phyloP scores from a whole-genome alignment of 768 basidiomycete genomes.

The Phlegmacium glaucopus region DNA sequence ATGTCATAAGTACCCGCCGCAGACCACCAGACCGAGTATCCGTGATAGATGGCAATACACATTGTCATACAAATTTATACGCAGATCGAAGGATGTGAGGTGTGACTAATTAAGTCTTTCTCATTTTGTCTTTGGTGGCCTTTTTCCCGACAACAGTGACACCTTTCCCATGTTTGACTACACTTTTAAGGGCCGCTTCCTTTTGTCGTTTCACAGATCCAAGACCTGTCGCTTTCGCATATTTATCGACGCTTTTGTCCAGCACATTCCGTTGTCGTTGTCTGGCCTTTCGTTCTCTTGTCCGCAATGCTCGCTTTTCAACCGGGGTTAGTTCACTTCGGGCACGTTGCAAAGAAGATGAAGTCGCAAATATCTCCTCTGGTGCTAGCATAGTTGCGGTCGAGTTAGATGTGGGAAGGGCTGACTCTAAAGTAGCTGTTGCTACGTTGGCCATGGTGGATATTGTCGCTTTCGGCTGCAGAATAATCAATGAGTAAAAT shows the following conservation, averaged over 20 bases:
- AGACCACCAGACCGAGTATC: too few relatives aligned
- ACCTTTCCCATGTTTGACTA: conserved; percentile 83
- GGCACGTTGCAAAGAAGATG: conserved; percentile 52
- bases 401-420: conserved; percentile 80
- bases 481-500: background rate
- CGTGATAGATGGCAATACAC: too few relatives aligned
- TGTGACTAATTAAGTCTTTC: conserved; percentile 20
- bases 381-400: conserved; percentile 83
- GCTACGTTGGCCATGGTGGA: conserved; percentile 80
- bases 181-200: conserved; percentile 72
- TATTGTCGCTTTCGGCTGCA: conserved; percentile 85
- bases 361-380: conserved; percentile 80
- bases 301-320: conserved; percentile 73
- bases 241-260: conserved; percentile 62
- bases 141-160: conserved; percentile 85
- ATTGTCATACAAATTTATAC: background rate
- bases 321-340: conserved; percentile 80
- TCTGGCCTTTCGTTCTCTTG: conserved; percentile 66
- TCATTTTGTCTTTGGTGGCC: conserved; percentile 30
- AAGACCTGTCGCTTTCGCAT: conserved; percentile 50
- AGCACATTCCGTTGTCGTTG: conserved; percentile 66
- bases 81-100: background rate
- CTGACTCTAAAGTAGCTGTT: conserved; percentile 82
- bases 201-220: conserved; percentile 76
- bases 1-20: too few relatives aligned